Percentiles rank a stretch among this genome's conserved stretches.
Evolutionary conservation across 139 green algal species (phyloP).

Genomic region (Picochlorum sp.): DNA sequence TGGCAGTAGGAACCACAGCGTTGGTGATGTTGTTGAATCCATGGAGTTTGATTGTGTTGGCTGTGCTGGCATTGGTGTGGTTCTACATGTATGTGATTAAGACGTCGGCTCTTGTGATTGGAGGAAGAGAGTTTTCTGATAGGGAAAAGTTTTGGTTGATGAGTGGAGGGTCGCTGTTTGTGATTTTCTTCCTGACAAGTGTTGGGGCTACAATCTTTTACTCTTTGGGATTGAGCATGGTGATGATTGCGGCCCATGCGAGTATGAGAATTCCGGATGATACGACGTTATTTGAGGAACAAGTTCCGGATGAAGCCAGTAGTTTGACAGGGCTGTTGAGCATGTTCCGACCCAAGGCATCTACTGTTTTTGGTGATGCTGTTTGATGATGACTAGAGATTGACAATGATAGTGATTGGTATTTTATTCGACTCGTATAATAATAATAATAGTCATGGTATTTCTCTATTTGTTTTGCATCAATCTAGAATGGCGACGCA

Average conservation of each 20-base stretch:
- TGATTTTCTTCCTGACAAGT: conserved; percentile 88
- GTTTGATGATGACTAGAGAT: no score
- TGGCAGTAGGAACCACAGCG: conserved; percentile 52
- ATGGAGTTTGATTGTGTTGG: conserved; percentile 50
- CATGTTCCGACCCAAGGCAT: conserved; percentile 5
- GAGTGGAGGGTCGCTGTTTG: conserved; percentile 56
- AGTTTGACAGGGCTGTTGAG: conserved; percentile 14
- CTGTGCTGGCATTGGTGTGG: conserved; percentile 58
- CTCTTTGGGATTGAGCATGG: conserved; percentile 55
- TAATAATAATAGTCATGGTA: no score
- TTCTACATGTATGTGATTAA: conserved; percentile 79
- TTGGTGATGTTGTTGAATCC: conserved; percentile 46
- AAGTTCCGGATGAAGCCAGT: conserved; percentile 25
- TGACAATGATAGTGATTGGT: no score
- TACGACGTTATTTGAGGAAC: conserved; percentile 67
- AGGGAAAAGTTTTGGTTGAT: conserved; percentile 79
- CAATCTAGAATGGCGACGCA: no score
- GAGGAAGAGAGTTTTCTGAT: conserved; percentile 71
- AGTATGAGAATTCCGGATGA: conserved; percentile 70
- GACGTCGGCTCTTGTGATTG: conserved; percentile 59
- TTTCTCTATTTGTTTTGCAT: no score
- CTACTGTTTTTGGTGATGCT: not conserved
- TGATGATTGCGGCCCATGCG: conserved; percentile 64
- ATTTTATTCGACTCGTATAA: no score
- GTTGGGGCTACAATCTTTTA: conserved; percentile 81